phyloP scores from a whole-genome alignment of 805 yeast genomes.

The Candida vaughaniae region DNA sequence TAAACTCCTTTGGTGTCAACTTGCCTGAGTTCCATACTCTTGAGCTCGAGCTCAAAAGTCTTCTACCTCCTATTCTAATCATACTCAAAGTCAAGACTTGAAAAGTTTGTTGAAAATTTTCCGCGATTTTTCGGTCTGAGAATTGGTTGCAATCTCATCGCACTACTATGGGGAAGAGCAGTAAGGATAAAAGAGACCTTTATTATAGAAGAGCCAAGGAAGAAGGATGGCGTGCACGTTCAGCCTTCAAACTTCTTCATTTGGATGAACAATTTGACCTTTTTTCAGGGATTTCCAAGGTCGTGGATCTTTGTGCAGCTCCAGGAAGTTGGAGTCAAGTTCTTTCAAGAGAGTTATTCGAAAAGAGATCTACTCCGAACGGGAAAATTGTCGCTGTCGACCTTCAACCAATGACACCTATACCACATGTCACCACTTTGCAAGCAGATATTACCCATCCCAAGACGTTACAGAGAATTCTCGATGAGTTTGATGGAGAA shows the following conservation, averaged over 20 bases:
- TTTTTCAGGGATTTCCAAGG: slow-evolving; percentile 70
- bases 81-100: too few relatives aligned
- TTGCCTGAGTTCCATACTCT: neutral
- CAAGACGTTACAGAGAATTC: slow-evolving; percentile 70
- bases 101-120: slow-evolving; percentile 9
- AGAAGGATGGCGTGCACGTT: slow-evolving; percentile 96
- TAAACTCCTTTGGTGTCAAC: slow-evolving; percentile 30
- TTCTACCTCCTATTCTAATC: slow-evolving; percentile 2
- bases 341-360: slow-evolving; percentile 64
- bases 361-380: slow-evolving; percentile 36
- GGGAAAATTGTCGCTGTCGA: slow-evolving; percentile 92
- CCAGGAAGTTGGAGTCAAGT: slow-evolving; percentile 98
- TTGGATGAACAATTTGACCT: slow-evolving; percentile 86
- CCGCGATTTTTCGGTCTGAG: neutral
- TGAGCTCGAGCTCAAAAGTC: slow-evolving; percentile 13
- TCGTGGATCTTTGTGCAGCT: slow-evolving; percentile 97
- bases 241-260: slow-evolving; percentile 92
- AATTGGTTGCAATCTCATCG: slow-evolving; percentile 5
- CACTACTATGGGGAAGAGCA: slow-evolving; percentile 78
- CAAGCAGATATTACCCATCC: slow-evolving; percentile 99
- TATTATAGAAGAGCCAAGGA: slow-evolving; percentile 94
- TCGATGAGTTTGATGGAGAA: slow-evolving; percentile 83
- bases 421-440: slow-evolving; percentile 82
- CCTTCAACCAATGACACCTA: slow-evolving; percentile 95
- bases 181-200: slow-evolving; percentile 91